phyloP scores from a whole-genome alignment of 78 protist species.

The Chrysochromulina parva region DNA sequence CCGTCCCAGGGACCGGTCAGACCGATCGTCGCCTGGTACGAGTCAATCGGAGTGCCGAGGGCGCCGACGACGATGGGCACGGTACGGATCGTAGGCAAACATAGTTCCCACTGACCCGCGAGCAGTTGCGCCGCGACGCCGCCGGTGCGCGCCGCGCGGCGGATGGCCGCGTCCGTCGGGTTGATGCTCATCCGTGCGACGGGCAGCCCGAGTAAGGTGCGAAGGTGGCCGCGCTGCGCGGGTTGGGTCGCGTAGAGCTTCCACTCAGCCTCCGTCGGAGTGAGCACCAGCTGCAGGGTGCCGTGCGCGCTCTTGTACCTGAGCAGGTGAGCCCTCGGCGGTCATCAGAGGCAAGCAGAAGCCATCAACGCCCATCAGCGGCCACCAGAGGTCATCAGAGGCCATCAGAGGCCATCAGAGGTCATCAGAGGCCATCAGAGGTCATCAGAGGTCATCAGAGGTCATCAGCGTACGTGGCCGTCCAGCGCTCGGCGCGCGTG shows the following conservation, averaged over 20 bases:
- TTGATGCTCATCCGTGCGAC: background rate
- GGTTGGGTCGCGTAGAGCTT: background rate
- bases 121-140: background rate
- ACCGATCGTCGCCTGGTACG: background rate
- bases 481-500: background rate
- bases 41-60: background rate
- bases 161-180: background rate
- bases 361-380: too few species aligned
- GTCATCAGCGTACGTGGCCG: background rate
- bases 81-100: background rate
- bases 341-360: too few species aligned
- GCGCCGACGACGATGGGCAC: background rate
- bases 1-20: background rate
- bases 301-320: too few species aligned
- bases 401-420: too few species aligned
- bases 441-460: too few species aligned
- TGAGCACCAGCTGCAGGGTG: too few species aligned
- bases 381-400: too few species aligned
- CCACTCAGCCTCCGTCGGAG: background rate
- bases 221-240: background rate
- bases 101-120: background rate
- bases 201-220: background rate
- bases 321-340: too few species aligned
- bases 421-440: too few species aligned
- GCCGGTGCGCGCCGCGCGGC: too few species aligned